Conservation (phyloP, 2,329 filamentous ascomycete species). For the Fusarium sp. region DNA sequence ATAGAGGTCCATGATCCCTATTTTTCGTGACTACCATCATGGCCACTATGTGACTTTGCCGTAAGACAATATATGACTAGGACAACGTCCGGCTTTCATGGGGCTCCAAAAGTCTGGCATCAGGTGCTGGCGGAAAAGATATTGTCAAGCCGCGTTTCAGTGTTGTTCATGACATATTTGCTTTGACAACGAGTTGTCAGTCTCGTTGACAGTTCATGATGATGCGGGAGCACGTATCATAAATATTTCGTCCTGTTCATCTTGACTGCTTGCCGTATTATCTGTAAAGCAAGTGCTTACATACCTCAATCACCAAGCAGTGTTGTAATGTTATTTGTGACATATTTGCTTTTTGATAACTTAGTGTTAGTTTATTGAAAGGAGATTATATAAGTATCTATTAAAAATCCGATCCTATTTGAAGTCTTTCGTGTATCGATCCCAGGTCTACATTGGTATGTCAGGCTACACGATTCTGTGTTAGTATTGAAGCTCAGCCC, state of each 20-base stretch:
- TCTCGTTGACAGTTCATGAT: too few species aligned
- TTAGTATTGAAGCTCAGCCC: not conserved
- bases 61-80: not conserved
- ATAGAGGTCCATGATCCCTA: constrained; percentile 2
- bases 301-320: too few species aligned
- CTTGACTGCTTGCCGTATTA: too few species aligned
- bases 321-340: too few species aligned
- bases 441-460: not conserved
- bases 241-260: too few species aligned
- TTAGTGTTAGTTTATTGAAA: too few species aligned
- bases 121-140: not conserved
- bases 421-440: not conserved
- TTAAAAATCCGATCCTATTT: not conserved
- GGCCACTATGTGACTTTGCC: not conserved
- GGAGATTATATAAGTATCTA: not conserved
- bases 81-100: not conserved
- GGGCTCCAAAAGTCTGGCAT: not conserved
- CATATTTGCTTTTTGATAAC: too few species aligned
- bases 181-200: too few species aligned
- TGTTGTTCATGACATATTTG: too few species aligned
- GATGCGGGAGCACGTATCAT: too few species aligned
- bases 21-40: constrained; percentile 8
- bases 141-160: not conserved
- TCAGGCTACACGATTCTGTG: not conserved
- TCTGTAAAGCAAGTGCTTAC: too few species aligned